phyloP scores from a whole-genome alignment of 2,329 filamentous ascomycete genomes.

The Mycocentrospora acerina region DNA sequence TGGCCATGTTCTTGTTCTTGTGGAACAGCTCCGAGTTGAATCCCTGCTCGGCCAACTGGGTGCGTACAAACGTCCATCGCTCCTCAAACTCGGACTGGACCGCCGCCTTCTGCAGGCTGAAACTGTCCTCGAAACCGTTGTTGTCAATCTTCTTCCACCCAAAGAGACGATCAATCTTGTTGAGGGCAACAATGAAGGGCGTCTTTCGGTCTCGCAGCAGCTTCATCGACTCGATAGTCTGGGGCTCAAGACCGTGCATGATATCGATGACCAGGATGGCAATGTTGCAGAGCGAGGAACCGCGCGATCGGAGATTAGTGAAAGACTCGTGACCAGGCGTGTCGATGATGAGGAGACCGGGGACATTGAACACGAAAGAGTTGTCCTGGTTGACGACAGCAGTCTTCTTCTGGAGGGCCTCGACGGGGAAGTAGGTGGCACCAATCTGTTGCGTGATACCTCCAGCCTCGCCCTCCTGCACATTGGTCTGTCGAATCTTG shows the following conservation, averaged over 20 bases:
- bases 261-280: conserved; percentile 99
- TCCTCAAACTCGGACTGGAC: conserved; percentile 94
- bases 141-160: conserved; percentile 99
- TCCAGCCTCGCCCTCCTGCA: conserved; percentile 97
- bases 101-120: conserved; percentile 85
- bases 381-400: conserved; percentile 89
- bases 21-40: conserved; percentile 98
- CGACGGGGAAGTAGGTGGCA: conserved; percentile 97
- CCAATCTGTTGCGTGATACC: conserved; percentile 99
- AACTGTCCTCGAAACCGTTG: conserved; percentile 94
- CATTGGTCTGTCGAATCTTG: conserved; percentile 97
- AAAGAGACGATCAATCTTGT: conserved; percentile 99
- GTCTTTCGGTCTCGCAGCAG: conserved; percentile 91
- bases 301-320: conserved; percentile 94
- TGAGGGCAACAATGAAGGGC: conserved; percentile 96
- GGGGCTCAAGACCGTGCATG: conserved; percentile 97
- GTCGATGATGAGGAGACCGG: conserved; percentile 93
- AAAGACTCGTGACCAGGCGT: conserved; percentile 99
- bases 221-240: conserved; percentile 96
- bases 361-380: conserved; percentile 94
- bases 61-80: conserved; percentile 84
- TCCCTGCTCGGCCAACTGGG: conserved; percentile 92
- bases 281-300: conserved; percentile 98
- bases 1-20: conserved; percentile 97
- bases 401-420: conserved; percentile 90